Percentiles rank a stretch among this genome's conserved stretches.
Evolutionary conservation across 1,139 yeast species (phyloP).

Genomic region (Candida labiduridarum): DNA sequence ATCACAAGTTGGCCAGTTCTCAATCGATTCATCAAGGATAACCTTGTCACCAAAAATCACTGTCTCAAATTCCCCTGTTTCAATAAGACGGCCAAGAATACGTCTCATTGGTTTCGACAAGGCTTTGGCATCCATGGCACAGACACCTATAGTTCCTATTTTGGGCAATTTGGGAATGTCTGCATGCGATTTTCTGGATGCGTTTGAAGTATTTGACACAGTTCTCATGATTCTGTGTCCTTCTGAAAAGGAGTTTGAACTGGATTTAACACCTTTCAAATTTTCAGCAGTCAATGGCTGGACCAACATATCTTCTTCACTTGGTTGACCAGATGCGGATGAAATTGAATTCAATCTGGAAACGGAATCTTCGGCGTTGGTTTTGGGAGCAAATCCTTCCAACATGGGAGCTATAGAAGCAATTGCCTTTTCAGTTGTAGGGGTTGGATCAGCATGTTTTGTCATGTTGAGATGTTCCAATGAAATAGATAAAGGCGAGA

Average conservation of each 20-base stretch:
- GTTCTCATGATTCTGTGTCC: constrained; percentile 32
- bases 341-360: constrained; percentile 25
- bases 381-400: constrained; percentile 70
- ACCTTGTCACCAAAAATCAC: constrained; percentile 98
- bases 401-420: constrained; percentile 80
- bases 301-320: constrained; percentile 9
- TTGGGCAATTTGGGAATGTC: constrained; percentile 61
- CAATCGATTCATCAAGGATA: constrained; percentile 87
- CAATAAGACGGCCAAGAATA: constrained; percentile 83
- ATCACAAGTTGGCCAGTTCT: constrained; percentile 99
- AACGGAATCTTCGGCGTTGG: constrained; percentile 57
- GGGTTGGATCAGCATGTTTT: constrained; percentile 21
- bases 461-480: constrained; percentile 3
- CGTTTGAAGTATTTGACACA: constrained; percentile 36
- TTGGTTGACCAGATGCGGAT: constrained; percentile 14
- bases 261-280: constrained; percentile 8
- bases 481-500: constrained; percentile 36
- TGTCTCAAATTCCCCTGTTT: constrained; percentile 94
- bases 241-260: constrained; percentile 14
- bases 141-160: constrained; percentile 94
- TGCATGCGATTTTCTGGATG: constrained; percentile 43
- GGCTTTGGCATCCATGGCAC: constrained; percentile 98
- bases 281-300: constrained; percentile 13
- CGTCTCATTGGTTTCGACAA: constrained; percentile 94
- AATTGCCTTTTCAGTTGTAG: constrained; percentile 59